These are phyloP conservation scores for Amylostereum areolatum DNA, from an alignment of 1,284 basidiomycete genomes.

Conservation along the genomic window DNA sequence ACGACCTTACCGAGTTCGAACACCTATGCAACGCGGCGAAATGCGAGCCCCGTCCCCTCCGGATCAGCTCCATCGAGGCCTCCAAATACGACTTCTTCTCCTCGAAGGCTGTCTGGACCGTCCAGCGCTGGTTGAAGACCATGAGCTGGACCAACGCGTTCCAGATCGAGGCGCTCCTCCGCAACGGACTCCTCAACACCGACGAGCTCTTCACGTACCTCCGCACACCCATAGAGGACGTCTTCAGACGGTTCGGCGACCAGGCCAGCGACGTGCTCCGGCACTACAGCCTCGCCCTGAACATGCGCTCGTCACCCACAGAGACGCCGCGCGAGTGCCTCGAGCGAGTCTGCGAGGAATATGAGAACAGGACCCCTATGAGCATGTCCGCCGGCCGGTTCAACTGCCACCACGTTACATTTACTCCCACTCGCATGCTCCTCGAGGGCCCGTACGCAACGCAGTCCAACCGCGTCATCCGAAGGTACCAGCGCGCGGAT, in stretches of 20 bases:
- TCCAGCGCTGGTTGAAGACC: slow-evolving; percentile 33
- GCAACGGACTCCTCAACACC: slow-evolving; percentile 47
- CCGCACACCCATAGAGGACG: slow-evolving; percentile 28
- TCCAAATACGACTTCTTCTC: slow-evolving; percentile 39
- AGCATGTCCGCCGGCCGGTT: slow-evolving; percentile 27
- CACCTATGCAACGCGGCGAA: slow-evolving; percentile 5
- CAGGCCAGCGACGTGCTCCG: slow-evolving; percentile 40
- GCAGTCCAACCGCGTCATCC: slow-evolving; percentile 58
- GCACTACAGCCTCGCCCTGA: slow-evolving; percentile 37
- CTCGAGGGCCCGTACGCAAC: slow-evolving; percentile 64
- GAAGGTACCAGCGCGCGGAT: slow-evolving; percentile 41
- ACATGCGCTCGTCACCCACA: slow-evolving; percentile 23
- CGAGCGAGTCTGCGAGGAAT: slow-evolving; percentile 21
- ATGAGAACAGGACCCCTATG: not conserved
- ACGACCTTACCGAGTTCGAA: slow-evolving; percentile 24
- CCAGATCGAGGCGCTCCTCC: slow-evolving; percentile 57
- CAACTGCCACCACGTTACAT: slow-evolving; percentile 52
- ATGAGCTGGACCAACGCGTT: slow-evolving; percentile 55
- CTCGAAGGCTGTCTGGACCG: slow-evolving; percentile 31
- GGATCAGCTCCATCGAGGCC: slow-evolving; percentile 30
- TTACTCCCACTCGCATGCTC: slow-evolving; percentile 62
- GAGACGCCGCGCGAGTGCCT: slow-evolving; percentile 46
- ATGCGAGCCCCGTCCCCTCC: slow-evolving; percentile 10
- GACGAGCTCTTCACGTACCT: slow-evolving; percentile 39
- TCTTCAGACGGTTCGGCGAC: slow-evolving; percentile 24